Conservation (phyloP, 2,329 filamentous ascomycete species). For the Zopfia rhizophila region DNA sequence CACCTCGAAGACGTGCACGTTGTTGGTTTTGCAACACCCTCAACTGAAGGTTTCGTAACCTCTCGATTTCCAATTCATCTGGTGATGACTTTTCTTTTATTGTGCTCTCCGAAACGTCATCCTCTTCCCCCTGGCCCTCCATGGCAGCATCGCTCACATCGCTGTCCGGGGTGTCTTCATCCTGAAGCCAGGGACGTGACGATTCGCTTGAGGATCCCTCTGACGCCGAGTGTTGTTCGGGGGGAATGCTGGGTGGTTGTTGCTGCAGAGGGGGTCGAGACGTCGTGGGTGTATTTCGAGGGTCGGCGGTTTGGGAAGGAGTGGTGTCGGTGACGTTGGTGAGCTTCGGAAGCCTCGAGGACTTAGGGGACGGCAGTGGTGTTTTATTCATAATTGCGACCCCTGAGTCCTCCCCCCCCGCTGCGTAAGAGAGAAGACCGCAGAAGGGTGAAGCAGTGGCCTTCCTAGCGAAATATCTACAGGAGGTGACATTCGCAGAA, state of each 20-base stretch:
- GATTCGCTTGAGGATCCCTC: not conserved
- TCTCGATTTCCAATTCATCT: slow-evolving; percentile 50
- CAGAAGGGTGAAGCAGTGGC: slow-evolving; percentile 22
- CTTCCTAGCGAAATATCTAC: slow-evolving; percentile 14
- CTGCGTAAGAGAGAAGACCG: slow-evolving; percentile 29
- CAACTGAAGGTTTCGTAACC: slow-evolving; percentile 53
- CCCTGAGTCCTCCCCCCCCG: slow-evolving; percentile 33
- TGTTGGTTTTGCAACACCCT: slow-evolving; percentile 55
- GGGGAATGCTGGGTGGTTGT: slow-evolving; percentile 2
- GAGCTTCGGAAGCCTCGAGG: slow-evolving; percentile 17
- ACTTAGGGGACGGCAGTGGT: slow-evolving; percentile 36
- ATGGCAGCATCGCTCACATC: slow-evolving; percentile 18
- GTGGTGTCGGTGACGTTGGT: slow-evolving; percentile 24
- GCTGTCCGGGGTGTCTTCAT: too few relatives aligned
- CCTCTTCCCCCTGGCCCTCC: slow-evolving; percentile 14
- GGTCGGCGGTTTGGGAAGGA: slow-evolving; percentile 42
- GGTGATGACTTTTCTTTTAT: slow-evolving; percentile 38
- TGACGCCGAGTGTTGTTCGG: slow-evolving; percentile 4
- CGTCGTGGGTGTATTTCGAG: slow-evolving; percentile 25
- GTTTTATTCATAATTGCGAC: slow-evolving; percentile 43
- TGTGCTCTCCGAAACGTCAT: slow-evolving; percentile 12
- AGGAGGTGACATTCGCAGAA: slow-evolving; percentile 23
- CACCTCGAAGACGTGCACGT: slow-evolving; percentile 36
- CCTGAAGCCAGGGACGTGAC: slow-evolving; percentile 1
- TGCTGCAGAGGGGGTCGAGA: slow-evolving; percentile 10